Evolutionary conservation across 441 rosid species (phyloP).

Genomic region (California macrophylla): DNA sequence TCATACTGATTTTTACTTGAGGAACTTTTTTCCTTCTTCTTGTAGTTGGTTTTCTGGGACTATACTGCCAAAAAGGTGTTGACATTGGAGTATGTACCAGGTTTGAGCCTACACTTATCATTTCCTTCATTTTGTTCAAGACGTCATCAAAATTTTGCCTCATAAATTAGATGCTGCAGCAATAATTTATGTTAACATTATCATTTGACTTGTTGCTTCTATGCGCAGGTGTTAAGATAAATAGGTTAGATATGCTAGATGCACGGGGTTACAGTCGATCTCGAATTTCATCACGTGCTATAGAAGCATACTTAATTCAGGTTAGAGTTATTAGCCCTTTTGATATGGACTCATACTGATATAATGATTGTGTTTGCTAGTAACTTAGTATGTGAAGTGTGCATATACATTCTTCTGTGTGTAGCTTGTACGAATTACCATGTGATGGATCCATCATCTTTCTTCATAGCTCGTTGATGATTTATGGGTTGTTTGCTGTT

Average conservation of each 20-base stretch:
- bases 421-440: not conserved
- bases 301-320: constrained; percentile 92
- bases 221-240: constrained; percentile 72
- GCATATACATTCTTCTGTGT: not conserved
- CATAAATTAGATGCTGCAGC: not conserved
- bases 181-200: not conserved
- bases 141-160: not conserved
- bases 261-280: constrained; percentile 53
- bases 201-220: constrained; percentile 4
- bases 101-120: constrained; percentile 33
- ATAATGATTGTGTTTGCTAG: not conserved
- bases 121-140: constrained; percentile 12
- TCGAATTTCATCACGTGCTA: constrained; percentile 75
- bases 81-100: constrained; percentile 96
- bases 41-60: constrained; percentile 83
- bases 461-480: not conserved
- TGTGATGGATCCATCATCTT: not conserved
- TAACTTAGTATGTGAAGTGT: not conserved
- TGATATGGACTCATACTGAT: constrained; percentile 3
- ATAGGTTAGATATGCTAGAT: constrained; percentile 45
- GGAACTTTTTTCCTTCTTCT: constrained; percentile 1
- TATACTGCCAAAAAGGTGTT: constrained; percentile 77
- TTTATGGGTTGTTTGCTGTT: constrained; percentile 12
- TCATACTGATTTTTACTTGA: not conserved
- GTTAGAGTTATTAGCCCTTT: constrained; percentile 23